A percentile compares a stretch with the other conserved stretches of the same genome.
Conservation (phyloP, 2,329 filamentous ascomycete genomes). For the Ophiostoma novo-ulmi region DNA sequence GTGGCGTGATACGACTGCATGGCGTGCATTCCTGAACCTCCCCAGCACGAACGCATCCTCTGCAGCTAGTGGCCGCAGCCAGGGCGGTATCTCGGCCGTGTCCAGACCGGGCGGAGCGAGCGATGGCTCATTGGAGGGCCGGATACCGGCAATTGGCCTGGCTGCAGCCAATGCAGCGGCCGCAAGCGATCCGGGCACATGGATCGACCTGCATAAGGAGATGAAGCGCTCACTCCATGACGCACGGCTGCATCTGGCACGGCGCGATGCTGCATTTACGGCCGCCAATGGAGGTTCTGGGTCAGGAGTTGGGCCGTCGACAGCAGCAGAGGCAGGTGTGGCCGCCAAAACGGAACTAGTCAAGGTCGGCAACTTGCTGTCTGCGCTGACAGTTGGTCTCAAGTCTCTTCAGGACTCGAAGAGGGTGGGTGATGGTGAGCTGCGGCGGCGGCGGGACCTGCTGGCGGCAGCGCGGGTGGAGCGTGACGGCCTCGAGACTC, state of each 20-base stretch:
- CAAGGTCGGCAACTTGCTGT: constrained; percentile 60
- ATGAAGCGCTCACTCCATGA: constrained; percentile 67
- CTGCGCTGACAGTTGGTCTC: constrained; percentile 61
- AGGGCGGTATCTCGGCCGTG: constrained; percentile 1
- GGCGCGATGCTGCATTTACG: constrained; percentile 56
- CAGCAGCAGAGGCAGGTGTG: constrained; percentile 57
- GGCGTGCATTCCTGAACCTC: constrained; percentile 69
- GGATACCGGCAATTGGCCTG: constrained; percentile 35
- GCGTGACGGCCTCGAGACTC: constrained; percentile 67
- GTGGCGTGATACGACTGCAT: constrained; percentile 69
- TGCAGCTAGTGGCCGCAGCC: constrained; percentile 25
- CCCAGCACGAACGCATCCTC: constrained; percentile 36
- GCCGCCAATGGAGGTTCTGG: constrained; percentile 27
- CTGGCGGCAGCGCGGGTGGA: constrained; percentile 66
- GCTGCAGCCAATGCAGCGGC: constrained; percentile 40
- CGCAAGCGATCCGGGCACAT: constrained; percentile 59
- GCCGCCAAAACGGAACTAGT: constrained; percentile 71
- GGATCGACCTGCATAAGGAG: constrained; percentile 71
- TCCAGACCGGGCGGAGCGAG: background rate
- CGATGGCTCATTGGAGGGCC: constrained; percentile 30
- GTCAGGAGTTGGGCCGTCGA: constrained; percentile 3
- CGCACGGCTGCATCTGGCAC: constrained; percentile 59
- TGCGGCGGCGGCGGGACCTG: constrained; percentile 65
- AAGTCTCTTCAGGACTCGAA: constrained; percentile 49
- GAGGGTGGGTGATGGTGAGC: constrained; percentile 66